Conservation (phyloP, 2,329 filamentous ascomycete genomes). For the Juglanconis sp. region DNA sequence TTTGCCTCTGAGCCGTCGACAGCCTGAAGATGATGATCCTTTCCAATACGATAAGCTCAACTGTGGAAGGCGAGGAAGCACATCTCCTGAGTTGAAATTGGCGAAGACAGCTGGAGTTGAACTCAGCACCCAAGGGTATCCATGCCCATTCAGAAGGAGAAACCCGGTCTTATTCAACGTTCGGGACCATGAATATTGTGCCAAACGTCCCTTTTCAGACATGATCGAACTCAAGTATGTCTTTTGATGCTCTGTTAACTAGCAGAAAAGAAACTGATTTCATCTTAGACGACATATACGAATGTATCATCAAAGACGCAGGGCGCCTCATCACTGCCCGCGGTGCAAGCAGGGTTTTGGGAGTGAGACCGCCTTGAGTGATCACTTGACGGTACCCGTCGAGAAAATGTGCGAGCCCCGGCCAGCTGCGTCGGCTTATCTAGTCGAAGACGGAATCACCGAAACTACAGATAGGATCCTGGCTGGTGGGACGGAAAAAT, state of each 20-base stretch:
- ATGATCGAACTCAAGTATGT: constrained; percentile 14
- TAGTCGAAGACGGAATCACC: constrained; percentile 9
- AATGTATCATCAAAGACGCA: constrained; percentile 2
- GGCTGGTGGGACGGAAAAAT: neutral
- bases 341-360: constrained; percentile 13
- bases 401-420: constrained; percentile 15
- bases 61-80: neutral
- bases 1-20: neutral
- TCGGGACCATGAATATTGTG: constrained; percentile 16
- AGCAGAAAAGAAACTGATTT: neutral
- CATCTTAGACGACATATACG: constrained; percentile 8
- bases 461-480: constrained; percentile 12
- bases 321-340: constrained; percentile 5
- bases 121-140: neutral
- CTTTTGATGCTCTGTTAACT: neutral
- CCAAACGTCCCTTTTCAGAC: constrained; percentile 9
- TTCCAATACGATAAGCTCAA: constrained; percentile 12
- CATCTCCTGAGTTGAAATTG: neutral
- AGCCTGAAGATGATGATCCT: constrained; percentile 8
- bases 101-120: neutral
- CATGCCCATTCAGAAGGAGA: constrained; percentile 15
- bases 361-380: constrained; percentile 1
- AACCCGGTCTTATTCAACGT: constrained; percentile 17
- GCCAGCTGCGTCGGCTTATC: neutral
- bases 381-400: constrained; percentile 13